phyloP scores from a whole-genome alignment of 202 grass and related monocot genomes.

The Digitaria exilis region DNA sequence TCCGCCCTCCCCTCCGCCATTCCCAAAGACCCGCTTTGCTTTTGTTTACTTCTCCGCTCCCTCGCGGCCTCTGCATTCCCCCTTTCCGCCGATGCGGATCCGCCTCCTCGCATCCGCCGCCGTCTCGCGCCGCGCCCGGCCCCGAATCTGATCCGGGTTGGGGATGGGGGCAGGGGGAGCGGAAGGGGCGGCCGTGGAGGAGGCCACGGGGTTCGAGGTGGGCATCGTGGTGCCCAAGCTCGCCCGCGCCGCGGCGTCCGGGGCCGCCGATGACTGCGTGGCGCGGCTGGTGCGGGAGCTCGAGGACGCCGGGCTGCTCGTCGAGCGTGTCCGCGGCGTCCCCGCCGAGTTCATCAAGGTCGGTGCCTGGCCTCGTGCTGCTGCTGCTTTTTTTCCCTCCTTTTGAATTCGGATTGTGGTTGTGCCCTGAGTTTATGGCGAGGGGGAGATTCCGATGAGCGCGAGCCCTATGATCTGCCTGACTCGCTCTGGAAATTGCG shows the following conservation, averaged over 20 bases:
- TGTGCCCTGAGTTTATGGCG: not conserved
- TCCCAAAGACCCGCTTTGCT: constrained; percentile 24
- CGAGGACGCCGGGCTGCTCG: constrained; percentile 67
- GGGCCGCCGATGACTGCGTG: constrained; percentile 52
- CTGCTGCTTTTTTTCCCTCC: not conserved
- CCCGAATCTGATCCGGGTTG: constrained; percentile 15
- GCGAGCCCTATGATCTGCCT: not conserved
- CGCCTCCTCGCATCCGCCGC: constrained; percentile 25
- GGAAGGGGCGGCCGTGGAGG: constrained; percentile 26
- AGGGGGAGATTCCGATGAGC: not conserved
- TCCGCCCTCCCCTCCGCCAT: constrained; percentile 43
- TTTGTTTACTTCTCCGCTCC: constrained; percentile 15
- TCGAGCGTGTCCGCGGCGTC: constrained; percentile 74
- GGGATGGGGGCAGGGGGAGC: constrained; percentile 9
- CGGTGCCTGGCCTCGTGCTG: not conserved
- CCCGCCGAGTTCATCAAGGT: constrained; percentile 96
- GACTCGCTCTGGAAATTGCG: not conserved
- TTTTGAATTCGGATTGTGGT: not conserved
- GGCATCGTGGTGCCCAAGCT: constrained; percentile 80
- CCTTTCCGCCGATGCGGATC: constrained; percentile 49
- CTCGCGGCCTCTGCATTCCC: not conserved
- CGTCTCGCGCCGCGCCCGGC: not conserved
- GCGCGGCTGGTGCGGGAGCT: constrained; percentile 67
- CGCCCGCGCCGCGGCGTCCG: constrained; percentile 36
- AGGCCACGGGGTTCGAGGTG: constrained; percentile 75